Evolutionary conservation across 805 yeast species (phyloP).

Genomic region (Candida gorgasii): DNA sequence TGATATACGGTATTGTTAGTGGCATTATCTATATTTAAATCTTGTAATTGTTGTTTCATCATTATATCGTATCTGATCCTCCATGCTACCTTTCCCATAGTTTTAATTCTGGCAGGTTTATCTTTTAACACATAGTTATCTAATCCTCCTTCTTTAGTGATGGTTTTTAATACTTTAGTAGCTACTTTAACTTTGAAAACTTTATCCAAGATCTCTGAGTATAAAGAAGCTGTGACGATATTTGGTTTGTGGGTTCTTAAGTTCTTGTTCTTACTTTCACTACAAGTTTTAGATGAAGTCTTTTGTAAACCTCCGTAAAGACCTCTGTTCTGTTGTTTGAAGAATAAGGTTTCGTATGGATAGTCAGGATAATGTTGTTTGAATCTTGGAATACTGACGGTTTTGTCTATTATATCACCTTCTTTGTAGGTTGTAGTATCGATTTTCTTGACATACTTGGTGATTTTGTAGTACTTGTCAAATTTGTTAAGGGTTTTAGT

Average conservation of each 20-base stretch:
- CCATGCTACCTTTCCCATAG: conserved; percentile 94
- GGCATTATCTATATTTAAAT: conserved; percentile 31
- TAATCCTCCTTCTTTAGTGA: conserved; percentile 92
- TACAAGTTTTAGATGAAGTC: conserved; percentile 71
- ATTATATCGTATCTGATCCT: conserved; percentile 75
- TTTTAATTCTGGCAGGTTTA: conserved; percentile 85
- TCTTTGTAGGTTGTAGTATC: conserved; percentile 35
- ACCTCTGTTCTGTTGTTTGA: conserved; percentile 85
- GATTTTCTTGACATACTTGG: conserved; percentile 39
- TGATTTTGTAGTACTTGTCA: conserved; percentile 43
- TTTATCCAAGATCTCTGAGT: conserved; percentile 77
- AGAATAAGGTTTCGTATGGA: conserved; percentile 66
- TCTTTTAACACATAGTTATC: conserved; percentile 87
- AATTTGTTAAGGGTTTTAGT: background rate
- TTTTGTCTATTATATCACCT: conserved; percentile 35
- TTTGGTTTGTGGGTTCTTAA: conserved; percentile 81
- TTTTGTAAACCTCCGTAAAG: conserved; percentile 87
- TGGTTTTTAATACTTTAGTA: conserved; percentile 80
- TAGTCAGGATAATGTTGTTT: conserved; percentile 29
- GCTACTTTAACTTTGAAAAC: conserved; percentile 62
- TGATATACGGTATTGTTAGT: conserved; percentile 44
- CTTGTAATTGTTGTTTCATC: conserved; percentile 38
- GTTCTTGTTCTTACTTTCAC: conserved; percentile 75
- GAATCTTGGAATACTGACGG: conserved; percentile 24
- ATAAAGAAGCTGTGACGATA: conserved; percentile 68